Evolutionary conservation across 2,329 filamentous ascomycete genomes (phyloP), one percentile per base, ranked within the genome.

Genomic region (Reticulascus tulasneorum): DNA sequence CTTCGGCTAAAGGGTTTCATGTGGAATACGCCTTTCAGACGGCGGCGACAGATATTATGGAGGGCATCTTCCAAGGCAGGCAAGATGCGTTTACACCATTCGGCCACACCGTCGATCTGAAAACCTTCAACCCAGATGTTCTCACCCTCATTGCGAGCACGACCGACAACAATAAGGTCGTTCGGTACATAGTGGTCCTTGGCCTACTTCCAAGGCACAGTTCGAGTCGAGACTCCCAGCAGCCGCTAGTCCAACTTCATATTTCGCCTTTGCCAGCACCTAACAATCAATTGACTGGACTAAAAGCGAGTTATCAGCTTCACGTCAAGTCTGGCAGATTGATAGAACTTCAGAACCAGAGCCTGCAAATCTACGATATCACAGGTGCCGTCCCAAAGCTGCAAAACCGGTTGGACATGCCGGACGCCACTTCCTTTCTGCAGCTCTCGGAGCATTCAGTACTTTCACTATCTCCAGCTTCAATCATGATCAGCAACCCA

Each of bases 391-490:
- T 83, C 7, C 82, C 83, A 0, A 79, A 73, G 46, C 56, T 80
- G 18, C 69, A 71, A 37, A 78, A 79, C 11, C 66, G 61, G 11
- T 63, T 82, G 18, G 59, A 67, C 6, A 62, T 74, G 25, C 60
- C 70, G 6, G 69, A 63, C 2, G 66, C 79, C 3, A 66, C 67
- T 15, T 83, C 82, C 3, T 86, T 87, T 49, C 53, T 83, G 7
- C 73, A 81, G 7, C 63, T 89, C 1, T 85, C 82, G 7, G 75
- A 74, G 38, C 78, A 82, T 7, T 77, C 83, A 5, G 58, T 86
- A 2, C 67, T 90, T 28, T 71, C 77, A 2, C 67, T 76, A n/a
- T 79, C 79, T 0, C 50, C 68, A 1, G 60, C 68, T 9, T 67
- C 70, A 1, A 72, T 84, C 25, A 70, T 66, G 26, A 66, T 86